phyloP scores from a whole-genome alignment of 805 yeast species.

The Kuraishia cidri region DNA sequence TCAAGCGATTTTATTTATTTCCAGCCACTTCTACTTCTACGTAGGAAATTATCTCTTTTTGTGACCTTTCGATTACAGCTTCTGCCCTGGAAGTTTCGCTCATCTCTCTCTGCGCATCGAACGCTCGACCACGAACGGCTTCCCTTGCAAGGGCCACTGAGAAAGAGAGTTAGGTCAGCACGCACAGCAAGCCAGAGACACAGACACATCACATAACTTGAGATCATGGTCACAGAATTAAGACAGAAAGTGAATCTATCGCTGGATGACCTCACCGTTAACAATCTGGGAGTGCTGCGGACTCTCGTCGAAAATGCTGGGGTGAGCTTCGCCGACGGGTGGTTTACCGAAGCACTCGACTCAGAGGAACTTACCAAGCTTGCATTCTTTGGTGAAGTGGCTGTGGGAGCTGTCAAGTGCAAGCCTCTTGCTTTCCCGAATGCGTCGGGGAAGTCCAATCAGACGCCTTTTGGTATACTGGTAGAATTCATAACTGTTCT shows the following conservation, averaged over 20 bases:
- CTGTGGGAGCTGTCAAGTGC: slow-evolving; percentile 73
- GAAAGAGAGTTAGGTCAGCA: too few species aligned
- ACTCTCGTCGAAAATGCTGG: slow-evolving; percentile 39
- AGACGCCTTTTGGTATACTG: slow-evolving; percentile 17
- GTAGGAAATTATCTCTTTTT: too few species aligned
- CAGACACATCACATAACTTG: too few species aligned
- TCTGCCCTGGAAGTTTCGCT: too few species aligned
- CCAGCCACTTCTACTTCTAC: too few species aligned
- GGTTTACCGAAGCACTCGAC: slow-evolving; percentile 39
- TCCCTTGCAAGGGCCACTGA: too few species aligned
- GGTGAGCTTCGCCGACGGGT: slow-evolving; percentile 43
- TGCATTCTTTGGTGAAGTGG: slow-evolving; percentile 60
- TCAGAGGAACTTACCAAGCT: slow-evolving; percentile 44
- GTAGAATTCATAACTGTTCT: slow-evolving; percentile 32
- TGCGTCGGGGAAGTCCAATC: slow-evolving; percentile 16
- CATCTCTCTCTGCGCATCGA: too few species aligned
- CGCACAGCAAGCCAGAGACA: too few species aligned
- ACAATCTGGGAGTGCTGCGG: slow-evolving; percentile 51
- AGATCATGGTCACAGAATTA: too few species aligned
- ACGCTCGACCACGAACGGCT: too few species aligned
- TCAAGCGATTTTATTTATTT: too few species aligned
- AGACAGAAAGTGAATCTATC: not conserved
- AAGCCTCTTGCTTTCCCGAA: slow-evolving; percentile 33
- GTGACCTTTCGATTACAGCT: too few species aligned
- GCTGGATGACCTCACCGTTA: slow-evolving; percentile 48